Evolutionary conservation across 805 yeast species (phyloP), one percentile per base, ranked within the genome.

Genomic region (Kodamaea neixiangensis): DNA sequence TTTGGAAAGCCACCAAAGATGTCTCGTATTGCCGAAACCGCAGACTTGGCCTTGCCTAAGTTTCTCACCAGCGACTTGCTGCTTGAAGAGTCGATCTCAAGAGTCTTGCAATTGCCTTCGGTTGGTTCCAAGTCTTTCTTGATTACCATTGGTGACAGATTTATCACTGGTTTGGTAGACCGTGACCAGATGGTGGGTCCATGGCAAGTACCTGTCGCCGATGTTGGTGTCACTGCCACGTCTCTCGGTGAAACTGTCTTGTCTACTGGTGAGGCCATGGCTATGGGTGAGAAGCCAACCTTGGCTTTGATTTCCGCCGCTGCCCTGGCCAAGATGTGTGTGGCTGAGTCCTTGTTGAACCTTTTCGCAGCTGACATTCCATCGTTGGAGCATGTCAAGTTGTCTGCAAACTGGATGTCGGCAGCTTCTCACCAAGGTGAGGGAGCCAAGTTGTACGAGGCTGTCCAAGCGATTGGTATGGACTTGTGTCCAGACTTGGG

Each of bases 351-450:
- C 3, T 78, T 94, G 63, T 69, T 91, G 68, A 94, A 94, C 67
- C 65, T 93, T 42, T 81, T 84, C 60, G 97, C 99, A 34, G 96
- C 98, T 35, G 96, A 94, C 67, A 79, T 94, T 52, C 81, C 86
- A 52, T 75, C 84, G 6, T 75, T 93, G 54, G 85, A 84, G 55
- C 79, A 83, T 57, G 83, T 94, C 49, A 89, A 92, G 64, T 73
- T 94, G 52, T 89, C 97, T 47, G 99, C 99, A 43, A 94, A 94
- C 76, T 94, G 99, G 99, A 94, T 94, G 99, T 85, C 97, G 9
- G 92, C 98, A 46, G 97, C 99, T 21, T 79, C 93, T 33, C 96
- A 92, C 62, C 83, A 82, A 18, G 98, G 98, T 62, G 99, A 94
- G 72, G 99, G 99, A 54, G 80, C 96, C 47, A 92, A 90, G 55